These are phyloP conservation scores for Trichoderma pleuroti DNA, from an alignment of 2,329 filamentous ascomycete species.

Conservation along the genomic window DNA sequence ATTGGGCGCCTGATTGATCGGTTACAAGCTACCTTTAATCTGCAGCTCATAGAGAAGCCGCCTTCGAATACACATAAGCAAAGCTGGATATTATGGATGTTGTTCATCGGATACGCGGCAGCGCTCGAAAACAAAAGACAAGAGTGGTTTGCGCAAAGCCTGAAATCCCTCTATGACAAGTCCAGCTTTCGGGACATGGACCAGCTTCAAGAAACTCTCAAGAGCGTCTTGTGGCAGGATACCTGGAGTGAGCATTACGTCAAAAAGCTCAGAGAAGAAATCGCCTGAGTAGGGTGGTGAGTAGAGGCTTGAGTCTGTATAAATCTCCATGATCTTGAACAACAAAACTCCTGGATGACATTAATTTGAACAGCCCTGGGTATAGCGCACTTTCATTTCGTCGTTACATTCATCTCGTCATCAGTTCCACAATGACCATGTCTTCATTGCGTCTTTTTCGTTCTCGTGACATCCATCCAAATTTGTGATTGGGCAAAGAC, in stretches of 20 bases:
- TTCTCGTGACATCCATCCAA: not conserved
- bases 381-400: not conserved
- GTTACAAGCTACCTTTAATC: not conserved
- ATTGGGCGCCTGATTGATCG: constrained; percentile 1
- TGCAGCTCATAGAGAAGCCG: not conserved
- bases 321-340: not conserved
- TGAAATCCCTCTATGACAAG: not conserved
- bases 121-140: not conserved
- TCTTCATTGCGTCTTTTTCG: not conserved
- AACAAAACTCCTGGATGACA: not conserved
- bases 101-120: constrained; percentile 10
- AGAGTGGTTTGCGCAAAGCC: not conserved
- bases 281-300: not conserved
- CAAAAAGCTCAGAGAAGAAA: not conserved
- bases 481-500: not conserved
- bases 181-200: not conserved
- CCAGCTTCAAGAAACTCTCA: not conserved
- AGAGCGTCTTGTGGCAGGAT: constrained; percentile 2
- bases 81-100: not conserved
- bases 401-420: not conserved
- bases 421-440: not conserved
- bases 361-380: not conserved
- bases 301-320: not conserved
- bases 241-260: not conserved
- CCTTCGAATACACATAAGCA: not conserved